Evolutionary conservation across 1,139 yeast genomes (phyloP).

Genomic region (Saccharomyces pastorianus): DNA sequence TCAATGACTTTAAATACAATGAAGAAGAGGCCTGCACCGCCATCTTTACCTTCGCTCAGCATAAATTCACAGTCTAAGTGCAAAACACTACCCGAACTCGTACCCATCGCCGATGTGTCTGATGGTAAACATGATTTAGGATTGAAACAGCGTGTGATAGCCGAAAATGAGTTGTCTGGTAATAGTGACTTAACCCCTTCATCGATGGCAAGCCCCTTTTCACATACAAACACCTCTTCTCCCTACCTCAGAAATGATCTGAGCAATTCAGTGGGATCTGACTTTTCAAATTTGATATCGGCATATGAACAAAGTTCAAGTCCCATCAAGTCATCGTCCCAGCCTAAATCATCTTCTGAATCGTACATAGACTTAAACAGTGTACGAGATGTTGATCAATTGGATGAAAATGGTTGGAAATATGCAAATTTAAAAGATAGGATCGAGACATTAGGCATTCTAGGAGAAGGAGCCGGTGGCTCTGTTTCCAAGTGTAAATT

Average conservation of each 20-base stretch:
- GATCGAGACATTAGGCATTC: conserved; percentile 53
- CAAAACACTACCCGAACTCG: neutral
- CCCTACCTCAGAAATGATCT: neutral
- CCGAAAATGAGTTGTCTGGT: conserved; percentile 1
- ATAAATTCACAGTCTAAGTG: neutral
- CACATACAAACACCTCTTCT: neutral
- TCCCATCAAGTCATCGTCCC: conserved; percentile 1
- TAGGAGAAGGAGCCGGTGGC: conserved; percentile 96
- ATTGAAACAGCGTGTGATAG: neutral
- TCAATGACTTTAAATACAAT: conserved; percentile 3
- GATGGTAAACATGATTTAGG: neutral
- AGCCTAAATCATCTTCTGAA: neutral
- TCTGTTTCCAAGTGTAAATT: conserved; percentile 71
- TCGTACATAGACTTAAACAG: conserved; percentile 3
- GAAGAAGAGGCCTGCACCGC: conserved; percentile 27
- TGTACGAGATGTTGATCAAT: conserved; percentile 41
- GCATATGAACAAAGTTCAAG: conserved; percentile 19
- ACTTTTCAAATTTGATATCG: conserved; percentile 19
- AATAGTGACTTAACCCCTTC: conserved; percentile 4
- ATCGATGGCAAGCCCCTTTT: conserved; percentile 1
- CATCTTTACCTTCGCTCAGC: conserved; percentile 19
- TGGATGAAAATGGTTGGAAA: conserved; percentile 78
- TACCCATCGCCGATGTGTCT: neutral
- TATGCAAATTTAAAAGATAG: conserved; percentile 47
- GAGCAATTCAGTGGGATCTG: conserved; percentile 18